Percentiles rank a stretch among this genome's conserved stretches.
phyloP scores from a whole-genome alignment of 2,329 filamentous ascomycete genomes.

The Lachnellula subtilissima region DNA sequence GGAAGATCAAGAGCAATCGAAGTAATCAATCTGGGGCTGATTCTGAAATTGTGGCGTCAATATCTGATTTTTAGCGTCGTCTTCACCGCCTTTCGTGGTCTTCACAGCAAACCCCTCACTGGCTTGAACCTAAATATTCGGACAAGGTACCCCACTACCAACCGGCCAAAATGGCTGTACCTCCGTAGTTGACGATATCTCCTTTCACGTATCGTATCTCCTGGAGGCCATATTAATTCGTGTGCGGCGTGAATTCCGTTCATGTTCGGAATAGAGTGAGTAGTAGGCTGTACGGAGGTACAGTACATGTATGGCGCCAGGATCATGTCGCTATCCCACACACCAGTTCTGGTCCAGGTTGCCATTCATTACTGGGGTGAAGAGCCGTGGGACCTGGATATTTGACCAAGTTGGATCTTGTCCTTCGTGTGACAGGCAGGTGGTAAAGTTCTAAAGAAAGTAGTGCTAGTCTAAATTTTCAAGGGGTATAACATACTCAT shows the following conservation, averaged over 20 bases:
- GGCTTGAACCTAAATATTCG: slow-evolving; percentile 1
- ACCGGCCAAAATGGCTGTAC: not conserved
- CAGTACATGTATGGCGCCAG: not conserved
- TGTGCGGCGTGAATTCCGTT: not conserved
- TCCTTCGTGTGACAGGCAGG: not conserved
- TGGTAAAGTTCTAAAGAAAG: not conserved
- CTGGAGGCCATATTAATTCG: slow-evolving; percentile 1
- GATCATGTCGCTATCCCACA: not conserved
- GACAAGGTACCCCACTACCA: not conserved
- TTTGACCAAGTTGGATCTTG: not conserved
- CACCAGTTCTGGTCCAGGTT: not conserved
- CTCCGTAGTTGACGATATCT: not conserved
- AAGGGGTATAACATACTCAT: slow-evolving; percentile 1
- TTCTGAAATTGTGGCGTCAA: slow-evolving; percentile 1
- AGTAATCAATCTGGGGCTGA: slow-evolving; percentile 9
- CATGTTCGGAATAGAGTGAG: not conserved
- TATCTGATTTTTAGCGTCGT: slow-evolving; percentile 15
- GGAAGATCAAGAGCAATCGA: not conserved
- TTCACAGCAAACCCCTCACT: slow-evolving; percentile 6
- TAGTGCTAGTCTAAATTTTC: not conserved
- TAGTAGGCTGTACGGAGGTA: no score
- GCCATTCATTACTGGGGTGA: not conserved
- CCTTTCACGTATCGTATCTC: not conserved
- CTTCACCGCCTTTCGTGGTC: slow-evolving; percentile 23
- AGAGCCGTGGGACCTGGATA: not conserved